These are phyloP conservation scores for Ceratocystis albifundus DNA, from an alignment of 2,329 filamentous ascomycete species.

Conservation along the genomic window DNA sequence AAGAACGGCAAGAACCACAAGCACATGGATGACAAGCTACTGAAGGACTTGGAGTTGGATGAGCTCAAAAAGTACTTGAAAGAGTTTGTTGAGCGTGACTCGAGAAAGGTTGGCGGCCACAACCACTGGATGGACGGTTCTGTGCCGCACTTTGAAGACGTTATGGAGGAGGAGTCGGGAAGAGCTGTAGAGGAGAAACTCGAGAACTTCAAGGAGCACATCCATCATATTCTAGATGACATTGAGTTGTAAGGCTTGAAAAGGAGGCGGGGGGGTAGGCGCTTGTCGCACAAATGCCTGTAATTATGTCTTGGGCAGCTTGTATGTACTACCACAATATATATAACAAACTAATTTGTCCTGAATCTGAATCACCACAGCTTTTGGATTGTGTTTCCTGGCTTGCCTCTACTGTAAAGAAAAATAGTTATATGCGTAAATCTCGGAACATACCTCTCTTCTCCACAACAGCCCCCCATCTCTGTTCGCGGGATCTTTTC, in stretches of 20 bases:
- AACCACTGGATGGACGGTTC: conserved; percentile 20
- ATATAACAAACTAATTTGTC: neutral
- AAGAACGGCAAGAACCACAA: conserved; percentile 29
- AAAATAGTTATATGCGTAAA: neutral
- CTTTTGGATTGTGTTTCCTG: neutral
- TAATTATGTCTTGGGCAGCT: neutral
- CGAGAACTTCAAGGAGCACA: conserved; percentile 12
- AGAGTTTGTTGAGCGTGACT: conserved; percentile 16
- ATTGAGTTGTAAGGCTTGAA: conserved; percentile 14
- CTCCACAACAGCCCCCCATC: conserved; percentile 42
- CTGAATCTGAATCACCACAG: neutral
- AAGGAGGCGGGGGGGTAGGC: too few species aligned
- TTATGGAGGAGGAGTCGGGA: neutral
- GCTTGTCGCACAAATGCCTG: neutral
- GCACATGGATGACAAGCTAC: conserved; percentile 14
- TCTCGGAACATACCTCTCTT: conserved; percentile 31
- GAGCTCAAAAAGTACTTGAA: conserved; percentile 27
- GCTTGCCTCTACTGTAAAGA: neutral
- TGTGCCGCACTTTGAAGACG: neutral
- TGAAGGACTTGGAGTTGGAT: conserved; percentile 22
- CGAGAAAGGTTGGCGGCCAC: conserved; percentile 19
- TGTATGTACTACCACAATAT: neutral
- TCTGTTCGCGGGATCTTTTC: conserved; percentile 39
- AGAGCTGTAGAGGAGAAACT: neutral
- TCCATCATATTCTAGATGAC: conserved; percentile 15